Evolutionary conservation across 495 filamentous ascomycete genomes (phyloP).

Genomic region (Penicillium arizonense): DNA sequence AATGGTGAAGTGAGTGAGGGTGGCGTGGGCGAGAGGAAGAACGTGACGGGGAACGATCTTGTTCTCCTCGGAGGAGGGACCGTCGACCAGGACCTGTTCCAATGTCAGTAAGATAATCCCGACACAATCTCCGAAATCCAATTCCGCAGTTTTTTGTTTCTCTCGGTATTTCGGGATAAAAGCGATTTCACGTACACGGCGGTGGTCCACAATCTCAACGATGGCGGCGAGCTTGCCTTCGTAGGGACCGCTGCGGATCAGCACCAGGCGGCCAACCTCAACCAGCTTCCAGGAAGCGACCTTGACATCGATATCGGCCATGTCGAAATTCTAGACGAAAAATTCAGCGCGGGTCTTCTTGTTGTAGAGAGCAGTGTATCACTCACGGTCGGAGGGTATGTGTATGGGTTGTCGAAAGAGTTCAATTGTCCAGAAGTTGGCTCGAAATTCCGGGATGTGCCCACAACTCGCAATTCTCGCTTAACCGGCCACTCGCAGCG

Average conservation of each 20-base stretch:
- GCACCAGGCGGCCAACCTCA: conserved; percentile 93
- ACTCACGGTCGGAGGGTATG: conserved; percentile 49
- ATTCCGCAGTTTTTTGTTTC: conserved; percentile 1
- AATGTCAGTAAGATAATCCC: conserved; percentile 34
- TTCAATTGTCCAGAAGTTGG: conserved; percentile 41
- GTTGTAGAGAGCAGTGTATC: conserved; percentile 10
- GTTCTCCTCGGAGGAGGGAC: conserved; percentile 74
- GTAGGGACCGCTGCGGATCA: conserved; percentile 75
- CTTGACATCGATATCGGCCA: conserved; percentile 70
- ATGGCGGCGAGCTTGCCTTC: conserved; percentile 85
- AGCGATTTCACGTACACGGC: conserved; percentile 75
- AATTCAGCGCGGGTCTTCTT: conserved; percentile 22
- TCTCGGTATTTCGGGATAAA: conserved; percentile 9
- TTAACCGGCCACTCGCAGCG: conserved; percentile 30
- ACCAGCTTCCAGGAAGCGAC: conserved; percentile 83
- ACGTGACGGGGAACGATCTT: conserved; percentile 80
- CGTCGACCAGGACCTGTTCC: conserved; percentile 87
- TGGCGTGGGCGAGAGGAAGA: conserved; percentile 71
- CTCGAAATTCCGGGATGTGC: conserved; percentile 47
- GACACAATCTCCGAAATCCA: conserved; percentile 5
- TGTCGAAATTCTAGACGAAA: conserved; percentile 42
- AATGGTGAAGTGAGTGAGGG: conserved; percentile 88
- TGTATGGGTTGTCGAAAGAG: conserved; percentile 47
- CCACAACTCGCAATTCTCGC: conserved; percentile 30
- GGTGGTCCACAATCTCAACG: conserved; percentile 99